A percentile compares a stretch with the other conserved stretches of the same genome.
Conservation (phyloP, 495 filamentous ascomycete genomes). For the Penicillium egyptiacum region DNA sequence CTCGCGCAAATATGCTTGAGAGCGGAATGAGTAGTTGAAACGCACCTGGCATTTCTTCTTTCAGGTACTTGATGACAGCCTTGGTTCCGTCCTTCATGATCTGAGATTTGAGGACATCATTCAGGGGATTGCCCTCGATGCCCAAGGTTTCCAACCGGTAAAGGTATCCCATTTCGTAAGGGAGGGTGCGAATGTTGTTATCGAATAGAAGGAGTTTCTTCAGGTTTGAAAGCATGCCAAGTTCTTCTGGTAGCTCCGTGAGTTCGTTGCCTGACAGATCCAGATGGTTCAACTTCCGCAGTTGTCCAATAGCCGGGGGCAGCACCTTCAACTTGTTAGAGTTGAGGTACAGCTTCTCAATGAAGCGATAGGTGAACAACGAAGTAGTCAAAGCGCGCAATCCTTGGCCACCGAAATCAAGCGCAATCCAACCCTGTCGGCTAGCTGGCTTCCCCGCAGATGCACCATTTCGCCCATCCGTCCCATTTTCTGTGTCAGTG, state of each 20-base stretch:
- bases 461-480: constrained; percentile 62
- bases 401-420: constrained; percentile 93
- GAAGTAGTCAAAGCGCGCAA: constrained; percentile 73
- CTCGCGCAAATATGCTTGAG: constrained; percentile 5
- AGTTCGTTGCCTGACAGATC: constrained; percentile 89
- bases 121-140: constrained; percentile 86
- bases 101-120: constrained; percentile 67
- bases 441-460: constrained; percentile 55
- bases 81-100: constrained; percentile 85
- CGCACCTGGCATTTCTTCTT: constrained; percentile 80
- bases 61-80: constrained; percentile 75
- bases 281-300: constrained; percentile 74
- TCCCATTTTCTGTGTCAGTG: constrained; percentile 59
- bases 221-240: constrained; percentile 92
- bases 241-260: constrained; percentile 78
- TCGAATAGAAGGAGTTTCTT: constrained; percentile 80
- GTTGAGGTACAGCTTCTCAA: constrained; percentile 86
- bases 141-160: constrained; percentile 85
- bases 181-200: constrained; percentile 79
- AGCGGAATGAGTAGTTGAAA: constrained; percentile 8
- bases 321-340: constrained; percentile 81
- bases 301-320: constrained; percentile 72
- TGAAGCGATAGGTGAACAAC: constrained; percentile 82
- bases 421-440: constrained; percentile 81
- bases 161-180: constrained; percentile 82